Conservation (phyloP, 148 eudicot genomes). For the Linanthus parryae region DNA sequence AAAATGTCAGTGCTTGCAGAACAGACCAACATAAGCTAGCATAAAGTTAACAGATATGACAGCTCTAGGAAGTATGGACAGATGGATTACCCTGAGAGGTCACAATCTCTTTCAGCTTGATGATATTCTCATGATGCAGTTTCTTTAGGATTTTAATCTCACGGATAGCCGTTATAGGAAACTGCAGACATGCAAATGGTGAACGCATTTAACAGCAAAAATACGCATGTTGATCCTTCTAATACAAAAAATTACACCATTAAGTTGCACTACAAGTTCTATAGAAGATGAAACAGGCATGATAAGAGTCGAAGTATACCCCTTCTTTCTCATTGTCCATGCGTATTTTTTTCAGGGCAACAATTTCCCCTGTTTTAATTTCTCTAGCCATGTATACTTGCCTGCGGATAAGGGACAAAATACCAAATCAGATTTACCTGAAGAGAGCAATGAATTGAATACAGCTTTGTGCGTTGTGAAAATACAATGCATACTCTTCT, state of each 20-base stretch:
- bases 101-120: conserved; percentile 46
- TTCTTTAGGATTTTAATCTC: conserved; percentile 40
- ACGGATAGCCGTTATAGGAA: conserved; percentile 50
- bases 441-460: too few relatives aligned
- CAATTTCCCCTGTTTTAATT: conserved; percentile 59
- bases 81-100: conserved; percentile 43
- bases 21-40: background rate
- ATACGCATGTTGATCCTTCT: background rate
- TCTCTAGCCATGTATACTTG: conserved; percentile 93
- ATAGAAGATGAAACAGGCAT: background rate
- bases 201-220: background rate
- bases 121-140: conserved; percentile 43
- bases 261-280: too few relatives aligned
- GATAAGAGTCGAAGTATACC: conserved; percentile 36
- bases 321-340: conserved; percentile 86
- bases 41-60: background rate
- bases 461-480: too few relatives aligned
- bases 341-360: conserved; percentile 72
- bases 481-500: too few relatives aligned
- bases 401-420: conserved; percentile 24
- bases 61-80: background rate
- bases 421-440: too few relatives aligned
- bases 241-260: too few relatives aligned
- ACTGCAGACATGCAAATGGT: conserved; percentile 37
- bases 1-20: conserved; percentile 2